phyloP scores from a whole-genome alignment of 768 basidiomycete species.

The Macrolepiota albuminosa region DNA sequence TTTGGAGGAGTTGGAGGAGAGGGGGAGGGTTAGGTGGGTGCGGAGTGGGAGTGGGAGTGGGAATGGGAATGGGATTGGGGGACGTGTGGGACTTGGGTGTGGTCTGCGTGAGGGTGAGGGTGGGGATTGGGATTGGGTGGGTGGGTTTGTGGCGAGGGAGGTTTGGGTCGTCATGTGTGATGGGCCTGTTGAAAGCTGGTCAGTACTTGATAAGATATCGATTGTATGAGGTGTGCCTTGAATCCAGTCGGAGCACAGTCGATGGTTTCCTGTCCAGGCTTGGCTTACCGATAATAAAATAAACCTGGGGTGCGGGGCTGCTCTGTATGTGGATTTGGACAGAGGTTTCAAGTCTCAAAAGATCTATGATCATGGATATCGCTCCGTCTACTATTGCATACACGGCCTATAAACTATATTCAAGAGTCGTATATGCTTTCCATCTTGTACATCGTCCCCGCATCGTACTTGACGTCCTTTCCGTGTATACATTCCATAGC shows the following conservation, averaged over 20 bases:
- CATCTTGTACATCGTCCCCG: slow-evolving; percentile 63
- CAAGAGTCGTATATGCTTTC: slow-evolving; percentile 49
- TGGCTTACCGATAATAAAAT: too few species aligned
- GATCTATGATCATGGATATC: too few species aligned
- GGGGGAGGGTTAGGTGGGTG: slow-evolving; percentile 25
- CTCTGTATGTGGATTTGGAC: too few species aligned
- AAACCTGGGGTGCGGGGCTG: too few species aligned
- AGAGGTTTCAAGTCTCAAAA: too few species aligned
- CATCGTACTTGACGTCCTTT: slow-evolving; percentile 38
- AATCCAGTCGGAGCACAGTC: too few species aligned
- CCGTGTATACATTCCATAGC: slow-evolving; percentile 61
- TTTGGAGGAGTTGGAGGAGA: slow-evolving; percentile 34
- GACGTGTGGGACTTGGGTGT: slow-evolving; percentile 27
- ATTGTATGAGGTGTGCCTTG: neutral
- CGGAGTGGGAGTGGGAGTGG: slow-evolving; percentile 3
- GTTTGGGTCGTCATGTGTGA: slow-evolving; percentile 59
- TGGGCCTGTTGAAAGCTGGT: slow-evolving; percentile 58
- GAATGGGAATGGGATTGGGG: neutral
- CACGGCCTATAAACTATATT: neutral
- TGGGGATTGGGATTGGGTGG: slow-evolving; percentile 30
- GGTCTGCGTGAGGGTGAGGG: slow-evolving; percentile 12
- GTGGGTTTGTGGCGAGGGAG: slow-evolving; percentile 41
- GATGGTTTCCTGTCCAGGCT: too few species aligned
- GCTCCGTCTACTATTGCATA: neutral
- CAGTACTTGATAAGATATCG: slow-evolving; percentile 33